Base-by-base conservation (phyloP, 2,329 filamentous ascomycete genomes). In the Colletotrichum neosansevieriae region DNA sequence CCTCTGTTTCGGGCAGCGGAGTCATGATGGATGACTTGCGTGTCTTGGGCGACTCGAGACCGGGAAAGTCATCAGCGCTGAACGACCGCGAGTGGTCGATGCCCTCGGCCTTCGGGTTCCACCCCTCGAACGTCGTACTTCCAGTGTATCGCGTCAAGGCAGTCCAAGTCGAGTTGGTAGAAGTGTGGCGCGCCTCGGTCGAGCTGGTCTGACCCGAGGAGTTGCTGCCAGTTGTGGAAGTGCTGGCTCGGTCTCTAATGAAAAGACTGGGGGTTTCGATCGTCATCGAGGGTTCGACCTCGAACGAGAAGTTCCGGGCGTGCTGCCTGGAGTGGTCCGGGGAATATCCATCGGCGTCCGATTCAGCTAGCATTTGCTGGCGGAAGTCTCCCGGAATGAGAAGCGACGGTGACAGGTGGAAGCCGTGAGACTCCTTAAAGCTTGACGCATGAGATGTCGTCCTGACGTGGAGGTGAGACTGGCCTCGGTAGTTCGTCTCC, bases 311-410 rank as follows among this genome's bases (percentile, higher is more conserved):
- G 29, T 79, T 76, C 21, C 75, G 73, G 12, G 76, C 73, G 19
- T 79, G 76, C 54, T 72, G 70, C n/a, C 74, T 70, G 34, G 76
- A 73, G 11, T 73, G 72, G 61, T 83, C 82, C 44, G 79, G 78
- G 12, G 77, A 74, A 56, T 71, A 76, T 4, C 61, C 45, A 15
- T 68, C 65, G n/a, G 42, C 29, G 21, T 59, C 64, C 29, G 59
- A 68, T 5, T 68, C 67, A 4, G 59, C 58, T 60, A 69, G 44
- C 80, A 89, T 85, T 72, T 88, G 83, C 69, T 85, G 82, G 59
- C 86, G 83, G 71, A 85, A 89, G 58, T 91, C 88, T 53, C 80
- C 77, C 12, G 89, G 88, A 60, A 91, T 88, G 57, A 91, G 80
- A n/a, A 91, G 80, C 3, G 86, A 86, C 0, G 89, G 88, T 7